These are phyloP conservation scores for Suillus occidentalis DNA, from an alignment of 768 basidiomycete species.

Conservation along the genomic window DNA sequence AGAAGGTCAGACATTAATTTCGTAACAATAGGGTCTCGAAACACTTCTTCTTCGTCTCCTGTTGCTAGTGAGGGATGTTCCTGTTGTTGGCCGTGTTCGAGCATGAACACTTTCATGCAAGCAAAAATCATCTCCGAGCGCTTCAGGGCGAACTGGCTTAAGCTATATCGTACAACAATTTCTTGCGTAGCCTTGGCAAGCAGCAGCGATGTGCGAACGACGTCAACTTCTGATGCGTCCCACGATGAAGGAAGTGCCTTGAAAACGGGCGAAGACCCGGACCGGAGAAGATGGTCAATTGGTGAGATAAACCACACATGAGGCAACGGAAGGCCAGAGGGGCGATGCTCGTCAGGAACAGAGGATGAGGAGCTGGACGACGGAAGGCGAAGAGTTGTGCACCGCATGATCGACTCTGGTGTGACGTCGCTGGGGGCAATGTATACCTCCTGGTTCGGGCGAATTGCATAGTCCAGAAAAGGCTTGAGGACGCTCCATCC, in stretches of 20 bases:
- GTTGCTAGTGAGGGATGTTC: conserved; percentile 15
- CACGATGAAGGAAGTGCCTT: conserved; percentile 64
- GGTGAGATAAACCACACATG: conserved; percentile 71
- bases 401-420: conserved; percentile 53
- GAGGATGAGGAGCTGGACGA: not conserved
- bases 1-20: conserved; percentile 61
- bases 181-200: conserved; percentile 54
- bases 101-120: conserved; percentile 95
- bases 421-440: conserved; percentile 54
- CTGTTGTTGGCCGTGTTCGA: conserved; percentile 74
- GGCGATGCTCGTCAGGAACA: conserved; percentile 23
- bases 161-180: conserved; percentile 42
- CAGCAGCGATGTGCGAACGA: conserved; percentile 68
- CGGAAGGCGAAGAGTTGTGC: conserved; percentile 54
- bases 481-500: conserved; percentile 47
- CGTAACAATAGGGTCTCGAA: conserved; percentile 68
- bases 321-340: conserved; percentile 45
- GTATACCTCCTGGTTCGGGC: conserved; percentile 38
- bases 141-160: conserved; percentile 33
- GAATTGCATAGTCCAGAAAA: conserved; percentile 53
- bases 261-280: conserved; percentile 72
- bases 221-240: conserved; percentile 78
- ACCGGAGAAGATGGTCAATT: conserved; percentile 78
- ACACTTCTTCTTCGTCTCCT: conserved; percentile 60
- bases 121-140: conserved; percentile 53